phyloP scores from a whole-genome alignment of 2,329 filamentous ascomycete genomes.

The Stagonosporopsis vannaccii region DNA sequence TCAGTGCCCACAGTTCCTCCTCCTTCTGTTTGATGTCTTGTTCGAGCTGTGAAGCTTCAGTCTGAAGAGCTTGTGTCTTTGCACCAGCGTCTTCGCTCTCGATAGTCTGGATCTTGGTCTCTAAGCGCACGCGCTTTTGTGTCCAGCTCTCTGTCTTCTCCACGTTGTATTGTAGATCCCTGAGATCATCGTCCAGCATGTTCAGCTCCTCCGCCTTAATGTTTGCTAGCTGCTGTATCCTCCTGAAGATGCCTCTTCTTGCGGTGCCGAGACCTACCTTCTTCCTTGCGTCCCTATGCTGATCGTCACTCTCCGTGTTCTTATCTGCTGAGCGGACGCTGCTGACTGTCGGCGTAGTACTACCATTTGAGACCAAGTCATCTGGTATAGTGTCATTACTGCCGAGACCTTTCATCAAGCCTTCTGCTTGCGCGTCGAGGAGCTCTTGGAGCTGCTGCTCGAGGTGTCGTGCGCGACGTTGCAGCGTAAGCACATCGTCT shows the following conservation, averaged over 20 bases:
- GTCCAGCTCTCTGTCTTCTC: slow-evolving; percentile 66
- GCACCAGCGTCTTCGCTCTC: slow-evolving; percentile 65
- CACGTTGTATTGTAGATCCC: slow-evolving; percentile 65
- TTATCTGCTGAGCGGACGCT: slow-evolving; percentile 46
- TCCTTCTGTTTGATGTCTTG: slow-evolving; percentile 72
- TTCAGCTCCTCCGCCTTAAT: slow-evolving; percentile 74
- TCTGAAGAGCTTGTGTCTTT: slow-evolving; percentile 59
- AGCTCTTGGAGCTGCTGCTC: slow-evolving; percentile 65
- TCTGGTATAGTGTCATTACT: slow-evolving; percentile 46
- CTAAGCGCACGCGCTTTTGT: slow-evolving; percentile 62
- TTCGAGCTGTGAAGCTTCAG: slow-evolving; percentile 63
- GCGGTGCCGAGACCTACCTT: slow-evolving; percentile 67
- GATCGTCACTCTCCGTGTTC: slow-evolving; percentile 26
- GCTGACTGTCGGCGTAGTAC: slow-evolving; percentile 57
- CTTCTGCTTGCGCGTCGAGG: slow-evolving; percentile 68
- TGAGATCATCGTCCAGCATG: slow-evolving; percentile 64
- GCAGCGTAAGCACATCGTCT: slow-evolving; percentile 57
- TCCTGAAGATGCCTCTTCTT: slow-evolving; percentile 68
- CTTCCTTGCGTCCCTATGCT: slow-evolving; percentile 54
- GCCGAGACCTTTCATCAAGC: slow-evolving; percentile 59
- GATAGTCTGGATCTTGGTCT: slow-evolving; percentile 63
- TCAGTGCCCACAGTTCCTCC: slow-evolving; percentile 67
- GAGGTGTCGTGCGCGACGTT: slow-evolving; percentile 61
- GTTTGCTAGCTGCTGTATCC: slow-evolving; percentile 69
- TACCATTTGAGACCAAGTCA: slow-evolving; percentile 57